Evolutionary conservation across 208 protist species (phyloP).

Genomic region (Leishmania mexicana): DNA sequence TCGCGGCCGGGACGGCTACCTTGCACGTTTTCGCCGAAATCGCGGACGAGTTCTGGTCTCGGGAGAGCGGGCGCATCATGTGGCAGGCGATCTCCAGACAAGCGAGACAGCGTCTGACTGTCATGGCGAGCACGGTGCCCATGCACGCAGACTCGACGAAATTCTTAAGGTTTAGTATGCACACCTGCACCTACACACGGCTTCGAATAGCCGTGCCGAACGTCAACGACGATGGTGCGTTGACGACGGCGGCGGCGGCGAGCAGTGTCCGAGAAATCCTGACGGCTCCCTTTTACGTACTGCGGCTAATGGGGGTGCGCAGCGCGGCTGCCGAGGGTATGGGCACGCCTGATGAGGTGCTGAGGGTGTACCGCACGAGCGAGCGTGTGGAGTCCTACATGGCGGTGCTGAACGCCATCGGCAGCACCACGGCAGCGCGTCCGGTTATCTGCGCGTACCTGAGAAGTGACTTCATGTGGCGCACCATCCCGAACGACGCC

Average conservation of each 20-base stretch:
- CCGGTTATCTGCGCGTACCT: not conserved
- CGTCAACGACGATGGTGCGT: not conserved
- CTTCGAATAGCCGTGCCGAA: not conserved
- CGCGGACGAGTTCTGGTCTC: not conserved
- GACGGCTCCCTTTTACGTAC: not conserved
- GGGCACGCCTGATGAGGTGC: slow-evolving; percentile 3
- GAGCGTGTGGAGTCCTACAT: not conserved
- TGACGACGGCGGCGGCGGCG: not conserved
- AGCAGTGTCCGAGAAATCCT: not conserved
- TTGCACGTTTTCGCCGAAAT: slow-evolving; percentile 1
- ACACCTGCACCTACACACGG: not conserved
- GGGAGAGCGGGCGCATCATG: not conserved
- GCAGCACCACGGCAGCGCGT: not conserved
- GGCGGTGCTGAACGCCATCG: slow-evolving; percentile 4
- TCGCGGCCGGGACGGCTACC: not conserved
- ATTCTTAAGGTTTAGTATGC: not conserved
- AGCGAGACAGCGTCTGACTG: too few species aligned
- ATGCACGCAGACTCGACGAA: not conserved
- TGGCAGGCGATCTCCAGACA: not conserved
- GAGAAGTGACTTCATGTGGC: not conserved
- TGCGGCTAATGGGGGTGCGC: not conserved
- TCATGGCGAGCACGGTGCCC: not conserved
- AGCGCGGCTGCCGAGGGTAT: not conserved
- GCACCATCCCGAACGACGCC: not conserved
- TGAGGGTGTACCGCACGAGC: not conserved